Evolutionary conservation across 176 grass and related monocot species (phyloP), one percentile per base, ranked within the genome.

Genomic region (Thinopyrum elongatum): DNA sequence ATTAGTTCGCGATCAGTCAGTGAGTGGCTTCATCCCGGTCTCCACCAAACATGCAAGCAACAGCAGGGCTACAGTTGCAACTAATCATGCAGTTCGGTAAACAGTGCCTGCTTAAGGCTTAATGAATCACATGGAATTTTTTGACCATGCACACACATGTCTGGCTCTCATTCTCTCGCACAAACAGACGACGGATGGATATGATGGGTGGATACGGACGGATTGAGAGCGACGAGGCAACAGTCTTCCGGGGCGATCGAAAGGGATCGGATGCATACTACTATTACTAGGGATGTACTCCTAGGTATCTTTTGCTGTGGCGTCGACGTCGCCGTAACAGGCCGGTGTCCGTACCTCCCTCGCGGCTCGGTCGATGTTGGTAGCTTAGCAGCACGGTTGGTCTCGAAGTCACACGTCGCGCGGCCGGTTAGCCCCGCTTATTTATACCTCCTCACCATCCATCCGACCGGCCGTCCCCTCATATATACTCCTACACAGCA

Each of bases 271-370:
- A 35, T 71, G 39, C 69, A 71, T 39, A 71, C 69, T 65, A 29
- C n/a, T n/a, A n/a, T n/a, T n/a, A 26, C 58, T 61, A 61, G 58
- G 53, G 65, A 69, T 68, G 27, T 0, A 16, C 6, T 31, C 17
- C 30, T 31, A 36, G 63, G 27, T 12, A 66, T 5, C 25, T n/a
- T 31, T 38, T 70, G 69, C 69, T 42, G 35, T 22, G 69, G 2
- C 69, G 69, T 71, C 69, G 69, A 34, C 69, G 69, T 71, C 69
- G 69, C 69, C 69, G 41, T 71, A 23, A 71, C 35, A 42, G 67
- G 10, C 35, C 69, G 21, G 35, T 71, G 35, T 23, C 69, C 69
- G 69, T 71, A 41, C 69, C 31, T 15, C 11, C 15, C 3, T n/a
- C n/a, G n/a, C 10, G 3, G 27, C 65, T 31, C 29, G 1, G 27